Percentiles rank a stretch among this genome's conserved stretches.
These are phyloP conservation scores for Alternaria burnsii DNA, from an alignment of 2,329 filamentous ascomycete species.

Conservation along the genomic window DNA sequence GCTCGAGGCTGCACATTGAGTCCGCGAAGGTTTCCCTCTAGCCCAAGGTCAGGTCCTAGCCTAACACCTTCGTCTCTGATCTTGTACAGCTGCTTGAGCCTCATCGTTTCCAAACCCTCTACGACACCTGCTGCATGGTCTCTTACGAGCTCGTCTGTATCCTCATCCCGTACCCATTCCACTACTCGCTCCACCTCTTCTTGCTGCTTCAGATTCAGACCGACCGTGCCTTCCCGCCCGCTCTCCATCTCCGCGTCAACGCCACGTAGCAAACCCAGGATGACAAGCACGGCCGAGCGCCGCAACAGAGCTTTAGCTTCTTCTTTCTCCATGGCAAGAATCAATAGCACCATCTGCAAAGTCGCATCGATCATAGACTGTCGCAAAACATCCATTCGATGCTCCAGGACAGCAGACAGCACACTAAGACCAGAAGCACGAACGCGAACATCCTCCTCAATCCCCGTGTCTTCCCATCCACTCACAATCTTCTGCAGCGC, in stretches of 20 bases:
- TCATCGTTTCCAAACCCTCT: constrained; percentile 71
- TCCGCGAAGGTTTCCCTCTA: constrained; percentile 55
- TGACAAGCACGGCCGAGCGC: constrained; percentile 69
- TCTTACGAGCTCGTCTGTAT: constrained; percentile 73
- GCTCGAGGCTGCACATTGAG: constrained; percentile 52
- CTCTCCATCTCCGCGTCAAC: constrained; percentile 62
- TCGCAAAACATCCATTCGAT: constrained; percentile 57
- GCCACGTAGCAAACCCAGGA: constrained; percentile 69
- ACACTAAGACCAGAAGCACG: constrained; percentile 74
- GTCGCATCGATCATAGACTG: constrained; percentile 52
- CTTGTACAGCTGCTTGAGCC: constrained; percentile 61
- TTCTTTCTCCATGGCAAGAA: constrained; percentile 69
- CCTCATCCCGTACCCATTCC: constrained; percentile 69
- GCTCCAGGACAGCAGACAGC: constrained; percentile 67
- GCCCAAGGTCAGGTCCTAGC: constrained; percentile 36
- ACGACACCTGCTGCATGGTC: constrained; percentile 72
- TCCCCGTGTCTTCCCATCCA: constrained; percentile 73
- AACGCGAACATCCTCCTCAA: constrained; percentile 73
- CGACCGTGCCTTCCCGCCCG: constrained; percentile 55
- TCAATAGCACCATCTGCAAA: constrained; percentile 69
- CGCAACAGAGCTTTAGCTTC: constrained; percentile 70
- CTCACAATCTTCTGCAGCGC: constrained; percentile 67
- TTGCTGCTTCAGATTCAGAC: constrained; percentile 63
- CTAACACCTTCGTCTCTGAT: constrained; percentile 35
- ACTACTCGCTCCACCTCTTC: constrained; percentile 70